phyloP scores from a whole-genome alignment of 441 rosid genomes.

The Geranium incanum region DNA sequence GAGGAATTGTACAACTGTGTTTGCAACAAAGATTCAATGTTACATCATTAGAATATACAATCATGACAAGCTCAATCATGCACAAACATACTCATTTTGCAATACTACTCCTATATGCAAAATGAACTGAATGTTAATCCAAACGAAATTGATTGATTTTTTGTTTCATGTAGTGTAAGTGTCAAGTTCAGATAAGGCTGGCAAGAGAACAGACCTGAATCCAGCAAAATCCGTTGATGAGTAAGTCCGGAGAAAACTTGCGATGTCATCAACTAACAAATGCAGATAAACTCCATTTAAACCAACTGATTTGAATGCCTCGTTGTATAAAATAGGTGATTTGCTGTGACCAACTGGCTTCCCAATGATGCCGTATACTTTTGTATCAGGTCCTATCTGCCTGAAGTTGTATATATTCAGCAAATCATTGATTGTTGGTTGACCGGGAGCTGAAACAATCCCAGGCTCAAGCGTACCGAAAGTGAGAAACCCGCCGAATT shows the following conservation, averaged over 20 bases:
- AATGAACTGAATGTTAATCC: background rate
- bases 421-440: constrained; percentile 68
- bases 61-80: background rate
- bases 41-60: constrained; percentile 1
- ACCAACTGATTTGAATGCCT: constrained; percentile 75
- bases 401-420: constrained; percentile 78
- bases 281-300: constrained; percentile 68
- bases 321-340: constrained; percentile 73
- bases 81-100: constrained; percentile 2
- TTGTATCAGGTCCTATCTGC: constrained; percentile 64
- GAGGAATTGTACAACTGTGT: constrained; percentile 81
- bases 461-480: constrained; percentile 78
- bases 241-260: constrained; percentile 46
- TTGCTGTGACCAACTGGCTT: constrained; percentile 95
- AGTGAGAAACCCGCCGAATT: constrained; percentile 83
- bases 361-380: constrained; percentile 82
- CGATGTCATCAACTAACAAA: constrained; percentile 60
- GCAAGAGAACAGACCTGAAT: constrained; percentile 45
- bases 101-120: constrained; percentile 1
- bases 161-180: background rate
- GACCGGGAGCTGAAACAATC: constrained; percentile 80
- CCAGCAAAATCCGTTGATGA: constrained; percentile 56
- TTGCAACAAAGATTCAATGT: constrained; percentile 20
- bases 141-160: background rate
- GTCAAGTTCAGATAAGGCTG: constrained; percentile 5